Percentiles rank a stretch among this genome's conserved stretches.
phyloP scores from a whole-genome alignment of 768 basidiomycete species.

The Nidula microcarpa region DNA sequence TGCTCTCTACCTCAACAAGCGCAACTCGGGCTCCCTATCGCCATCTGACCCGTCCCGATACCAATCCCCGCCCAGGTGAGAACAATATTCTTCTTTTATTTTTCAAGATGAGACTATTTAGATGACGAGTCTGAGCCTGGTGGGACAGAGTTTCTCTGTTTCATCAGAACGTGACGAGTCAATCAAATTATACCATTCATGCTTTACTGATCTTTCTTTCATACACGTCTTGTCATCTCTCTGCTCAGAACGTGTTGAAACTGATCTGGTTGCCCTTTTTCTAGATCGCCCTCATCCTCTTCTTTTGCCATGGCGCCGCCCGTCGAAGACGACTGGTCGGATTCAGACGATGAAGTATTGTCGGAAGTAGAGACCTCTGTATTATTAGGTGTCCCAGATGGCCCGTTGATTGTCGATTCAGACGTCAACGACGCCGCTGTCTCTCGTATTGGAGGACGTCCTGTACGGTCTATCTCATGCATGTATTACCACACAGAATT shows the following conservation, averaged over 20 bases:
- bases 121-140: constrained; percentile 81
- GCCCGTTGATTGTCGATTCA: constrained; percentile 47
- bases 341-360: constrained; percentile 66
- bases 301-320: constrained; percentile 27
- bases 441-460: constrained; percentile 86
- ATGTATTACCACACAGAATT: constrained; percentile 45
- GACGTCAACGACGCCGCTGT: constrained; percentile 77
- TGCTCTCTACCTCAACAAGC: constrained; percentile 4
- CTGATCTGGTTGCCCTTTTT: constrained; percentile 10
- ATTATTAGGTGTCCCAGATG: constrained; percentile 79
- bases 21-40: not conserved
- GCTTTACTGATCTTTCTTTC: constrained; percentile 69
- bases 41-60: not conserved
- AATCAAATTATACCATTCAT: constrained; percentile 82
- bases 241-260: constrained; percentile 2
- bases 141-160: constrained; percentile 58
- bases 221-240: not conserved
- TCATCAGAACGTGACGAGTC: constrained; percentile 59
- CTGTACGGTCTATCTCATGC: constrained; percentile 68
- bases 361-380: constrained; percentile 68
- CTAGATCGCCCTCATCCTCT: not conserved
- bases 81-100: constrained; percentile 7
- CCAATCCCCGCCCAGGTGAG: constrained; percentile 3
- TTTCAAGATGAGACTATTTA: constrained; percentile 40
- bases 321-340: constrained; percentile 69